These are phyloP conservation scores for Candida fluviatilis DNA, from an alignment of 805 yeast genomes.

Conservation along the genomic window DNA sequence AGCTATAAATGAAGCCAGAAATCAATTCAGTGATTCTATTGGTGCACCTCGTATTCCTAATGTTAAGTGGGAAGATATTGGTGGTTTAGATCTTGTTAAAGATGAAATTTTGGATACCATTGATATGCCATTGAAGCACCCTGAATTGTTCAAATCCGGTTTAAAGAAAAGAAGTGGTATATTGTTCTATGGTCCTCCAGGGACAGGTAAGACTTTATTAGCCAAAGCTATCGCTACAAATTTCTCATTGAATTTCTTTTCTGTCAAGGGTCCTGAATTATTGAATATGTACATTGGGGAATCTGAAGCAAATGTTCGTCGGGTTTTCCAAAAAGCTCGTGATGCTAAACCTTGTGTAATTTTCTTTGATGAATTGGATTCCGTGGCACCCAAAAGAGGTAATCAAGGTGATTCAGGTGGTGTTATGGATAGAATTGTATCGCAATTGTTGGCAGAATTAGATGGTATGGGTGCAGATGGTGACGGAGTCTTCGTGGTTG, in stretches of 20 bases:
- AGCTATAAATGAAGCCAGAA: constrained; percentile 78
- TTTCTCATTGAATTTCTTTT: constrained; percentile 88
- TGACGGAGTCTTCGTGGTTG: constrained; percentile 90
- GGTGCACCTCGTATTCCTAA: constrained; percentile 96
- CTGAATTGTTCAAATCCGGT: constrained; percentile 83
- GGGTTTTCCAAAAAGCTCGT: constrained; percentile 89
- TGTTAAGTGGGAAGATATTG: constrained; percentile 96
- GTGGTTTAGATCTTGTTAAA: constrained; percentile 87
- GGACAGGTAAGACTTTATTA: constrained; percentile 92
- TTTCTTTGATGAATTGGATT: constrained; percentile 94
- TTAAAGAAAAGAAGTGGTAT: constrained; percentile 93
- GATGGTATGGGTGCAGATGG: constrained; percentile 87
- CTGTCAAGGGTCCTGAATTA: constrained; percentile 96
- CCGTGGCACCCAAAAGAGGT: constrained; percentile 98
- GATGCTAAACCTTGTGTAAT: constrained; percentile 98
- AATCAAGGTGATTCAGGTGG: constrained; percentile 99
- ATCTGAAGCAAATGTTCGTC: constrained; percentile 93
- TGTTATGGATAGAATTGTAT: constrained; percentile 97
- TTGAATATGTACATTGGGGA: constrained; percentile 98
- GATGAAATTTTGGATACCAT: constrained; percentile 93
- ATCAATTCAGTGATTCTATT: constrained; percentile 86
- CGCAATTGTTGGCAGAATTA: constrained; percentile 88
- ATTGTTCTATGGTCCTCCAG: constrained; percentile 96
- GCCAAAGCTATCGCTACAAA: constrained; percentile 98
- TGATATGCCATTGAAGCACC: constrained; percentile 92